A percentile compares a stretch with the other conserved stretches of the same genome.
phyloP scores from a whole-genome alignment of 176 grass and related monocot genomes.

The Zoysia pacifica region DNA sequence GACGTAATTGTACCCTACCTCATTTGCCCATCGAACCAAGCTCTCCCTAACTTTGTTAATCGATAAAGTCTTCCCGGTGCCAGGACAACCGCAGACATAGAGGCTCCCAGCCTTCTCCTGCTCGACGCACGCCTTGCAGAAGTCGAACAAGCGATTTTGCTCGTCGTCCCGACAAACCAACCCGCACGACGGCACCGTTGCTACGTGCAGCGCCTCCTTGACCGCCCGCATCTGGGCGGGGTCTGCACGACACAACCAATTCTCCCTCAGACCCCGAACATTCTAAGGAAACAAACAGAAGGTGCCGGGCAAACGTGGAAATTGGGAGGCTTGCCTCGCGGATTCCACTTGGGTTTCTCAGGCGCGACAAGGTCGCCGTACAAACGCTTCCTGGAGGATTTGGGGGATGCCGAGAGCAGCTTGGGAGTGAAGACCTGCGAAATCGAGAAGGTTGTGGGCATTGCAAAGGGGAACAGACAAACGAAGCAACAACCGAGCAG shows the following conservation, averaged over 20 bases:
- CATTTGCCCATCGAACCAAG: conserved; percentile 56
- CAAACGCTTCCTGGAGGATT: conserved; percentile 76
- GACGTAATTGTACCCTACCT: conserved; percentile 43
- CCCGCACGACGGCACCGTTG: conserved; percentile 50
- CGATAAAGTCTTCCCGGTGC: conserved; percentile 87
- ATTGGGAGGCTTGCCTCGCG: conserved; percentile 45
- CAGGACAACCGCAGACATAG: conserved; percentile 77
- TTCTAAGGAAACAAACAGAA: background rate
- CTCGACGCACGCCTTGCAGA: conserved; percentile 62
- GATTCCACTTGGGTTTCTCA: conserved; percentile 64
- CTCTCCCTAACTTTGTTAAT: conserved; percentile 66
- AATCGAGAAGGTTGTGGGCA: conserved; percentile 34
- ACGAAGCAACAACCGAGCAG: background rate
- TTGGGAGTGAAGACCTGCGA: conserved; percentile 35
- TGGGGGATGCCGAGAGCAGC: conserved; percentile 58
- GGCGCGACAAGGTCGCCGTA: conserved; percentile 48
- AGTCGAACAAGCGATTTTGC: conserved; percentile 66
- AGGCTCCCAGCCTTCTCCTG: conserved; percentile 67
- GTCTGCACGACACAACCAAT: conserved; percentile 47
- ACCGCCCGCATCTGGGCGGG: conserved; percentile 67
- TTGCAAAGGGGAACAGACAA: background rate
- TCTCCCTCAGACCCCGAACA: conserved; percentile 11
- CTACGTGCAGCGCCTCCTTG: conserved; percentile 78
- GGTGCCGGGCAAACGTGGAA: background rate
- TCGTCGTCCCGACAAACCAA: conserved; percentile 72